Conservation (phyloP, 331 rosid species). For the Quercus phellos region DNA sequence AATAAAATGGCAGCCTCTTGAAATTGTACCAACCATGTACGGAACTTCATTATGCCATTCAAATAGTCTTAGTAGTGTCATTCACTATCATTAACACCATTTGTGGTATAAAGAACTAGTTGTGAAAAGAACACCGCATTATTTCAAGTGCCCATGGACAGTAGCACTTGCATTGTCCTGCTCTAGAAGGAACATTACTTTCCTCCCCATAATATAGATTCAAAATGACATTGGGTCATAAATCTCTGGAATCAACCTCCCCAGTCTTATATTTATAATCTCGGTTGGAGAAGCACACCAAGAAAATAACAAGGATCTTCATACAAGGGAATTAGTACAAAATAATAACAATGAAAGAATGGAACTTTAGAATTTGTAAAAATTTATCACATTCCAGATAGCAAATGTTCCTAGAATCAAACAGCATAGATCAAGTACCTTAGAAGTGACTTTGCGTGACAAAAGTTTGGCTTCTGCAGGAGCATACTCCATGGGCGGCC, state of each 20-base stretch:
- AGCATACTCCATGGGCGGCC: slow-evolving; percentile 66
- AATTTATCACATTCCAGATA: neutral
- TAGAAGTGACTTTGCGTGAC: slow-evolving; percentile 31
- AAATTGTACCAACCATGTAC: neutral
- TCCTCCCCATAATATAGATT: neutral
- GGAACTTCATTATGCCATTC: neutral
- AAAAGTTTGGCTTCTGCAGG: slow-evolving; percentile 36
- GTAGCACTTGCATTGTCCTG: neutral
- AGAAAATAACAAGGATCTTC: neutral
- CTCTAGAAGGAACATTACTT: neutral
- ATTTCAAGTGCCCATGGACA: neutral
- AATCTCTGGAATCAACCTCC: neutral
- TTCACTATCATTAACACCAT: neutral
- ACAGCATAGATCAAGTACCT: slow-evolving; percentile 41
- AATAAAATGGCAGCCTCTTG: neutral
- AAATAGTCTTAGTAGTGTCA: neutral
- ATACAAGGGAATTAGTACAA: neutral
- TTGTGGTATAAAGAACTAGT: neutral
- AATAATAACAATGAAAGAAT: neutral
- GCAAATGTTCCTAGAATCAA: slow-evolving; percentile 19
- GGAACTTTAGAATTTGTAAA: neutral
- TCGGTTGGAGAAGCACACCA: neutral
- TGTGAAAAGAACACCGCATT: neutral
- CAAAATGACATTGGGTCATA: neutral
- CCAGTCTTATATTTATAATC: neutral